Base-by-base conservation (phyloP, 352 stramenopile genomes). In the Globisporangium barbulae region DNA sequence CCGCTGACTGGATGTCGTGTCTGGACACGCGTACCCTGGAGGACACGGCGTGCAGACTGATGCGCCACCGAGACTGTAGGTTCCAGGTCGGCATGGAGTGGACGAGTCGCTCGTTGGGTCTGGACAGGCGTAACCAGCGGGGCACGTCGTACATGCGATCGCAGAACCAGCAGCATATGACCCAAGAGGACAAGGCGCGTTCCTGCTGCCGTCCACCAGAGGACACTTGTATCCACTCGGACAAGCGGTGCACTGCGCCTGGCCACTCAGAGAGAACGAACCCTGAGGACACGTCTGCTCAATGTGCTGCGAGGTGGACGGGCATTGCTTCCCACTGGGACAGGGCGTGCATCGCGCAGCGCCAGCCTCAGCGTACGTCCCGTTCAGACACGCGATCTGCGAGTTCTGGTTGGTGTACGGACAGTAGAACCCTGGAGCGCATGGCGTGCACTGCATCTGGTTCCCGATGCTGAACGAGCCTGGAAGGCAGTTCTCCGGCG, bases 21-120 rank as follows among this genome's bases (percentile, higher is more conserved):
- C 81, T 3, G 83, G 82, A 64, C 88, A 97, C 19, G 83, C 74
- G 64, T 89, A 96, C 0, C 90, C 91, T 22, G 85, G 70, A 9
- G 74, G 60, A 61, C 90, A 97, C 3, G 66, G 42, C 5, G 71
- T 81, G 56, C 90, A 97, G 1, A 56, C 28, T 8, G 67, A 77
- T 4, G 85, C 65, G 0, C 85, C 85, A 21, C 67, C 67, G 0
- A 72, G 70, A 50, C 81, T 94, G 59, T 89, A 96, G 2, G 64
- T 83, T 7, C 89, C 90, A 31, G 76, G 50, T 8, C 56, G 17
- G 37, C 88, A 96, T 33, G 69, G 52, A 10, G 81, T 39, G 0
- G 74, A 74, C 2, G 58, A 54, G 10, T 67, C 71, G 12, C 56
- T 74, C 30, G 65, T 63, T 12, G 78, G 67, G 53, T 81, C 73